Conservation (phyloP, 75 land plant species). For the Sequoia sempervirens region DNA sequence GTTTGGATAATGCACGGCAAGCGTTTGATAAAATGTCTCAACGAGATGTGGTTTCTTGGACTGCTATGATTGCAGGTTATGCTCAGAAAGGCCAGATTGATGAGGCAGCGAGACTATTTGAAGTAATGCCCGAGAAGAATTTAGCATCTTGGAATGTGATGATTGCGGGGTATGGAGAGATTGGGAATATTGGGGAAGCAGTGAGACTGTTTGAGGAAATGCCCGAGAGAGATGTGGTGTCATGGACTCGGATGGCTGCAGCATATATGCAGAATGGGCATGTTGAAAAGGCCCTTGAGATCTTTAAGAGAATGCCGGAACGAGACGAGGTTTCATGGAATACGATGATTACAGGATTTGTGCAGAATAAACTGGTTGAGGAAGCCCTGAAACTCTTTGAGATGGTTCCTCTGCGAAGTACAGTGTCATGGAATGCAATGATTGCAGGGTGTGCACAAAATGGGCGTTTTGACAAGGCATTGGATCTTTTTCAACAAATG, state of each 20-base stretch:
- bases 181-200: neutral
- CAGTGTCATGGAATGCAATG: constrained; percentile 28
- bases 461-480: constrained; percentile 18
- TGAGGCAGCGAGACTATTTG: constrained; percentile 25
- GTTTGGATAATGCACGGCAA: constrained; percentile 6
- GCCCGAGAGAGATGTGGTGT: neutral
- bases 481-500: constrained; percentile 23
- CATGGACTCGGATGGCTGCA: constrained; percentile 48
- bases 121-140: constrained; percentile 24
- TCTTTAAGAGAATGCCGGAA: constrained; percentile 35
- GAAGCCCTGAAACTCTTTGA: constrained; percentile 28
- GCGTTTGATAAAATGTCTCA: constrained; percentile 9
- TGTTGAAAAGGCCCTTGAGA: constrained; percentile 36
- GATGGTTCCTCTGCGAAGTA: constrained; percentile 13
- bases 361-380: neutral
- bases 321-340: neutral
- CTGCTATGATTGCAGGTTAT: constrained; percentile 33
- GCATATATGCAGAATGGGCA: constrained; percentile 34
- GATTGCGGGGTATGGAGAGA: constrained; percentile 1
- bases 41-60: constrained; percentile 25
- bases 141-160: constrained; percentile 17
- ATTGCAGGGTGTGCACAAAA: constrained; percentile 20
- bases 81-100: constrained; percentile 23
- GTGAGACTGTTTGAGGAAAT: neutral
- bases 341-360: neutral